Evolutionary conservation across 2,329 filamentous ascomycete species (phyloP), one percentile per base, ranked within the genome.

Genomic region (Aspergillus sp.): DNA sequence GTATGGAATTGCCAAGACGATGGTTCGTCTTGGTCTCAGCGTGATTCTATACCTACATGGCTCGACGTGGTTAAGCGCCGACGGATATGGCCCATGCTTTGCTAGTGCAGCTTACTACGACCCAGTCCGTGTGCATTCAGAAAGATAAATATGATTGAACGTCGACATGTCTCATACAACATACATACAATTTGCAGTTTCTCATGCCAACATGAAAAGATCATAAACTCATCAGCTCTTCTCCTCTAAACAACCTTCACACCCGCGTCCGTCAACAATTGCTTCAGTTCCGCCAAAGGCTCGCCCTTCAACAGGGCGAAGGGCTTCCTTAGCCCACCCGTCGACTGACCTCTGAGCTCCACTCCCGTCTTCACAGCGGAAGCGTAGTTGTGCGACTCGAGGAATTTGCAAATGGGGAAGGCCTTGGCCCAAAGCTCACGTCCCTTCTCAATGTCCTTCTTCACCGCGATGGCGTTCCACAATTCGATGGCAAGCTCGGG

Each of bases 321-420:
- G 0, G 81, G 81, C 72, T 81, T 83, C 57, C 81, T 71, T 61
- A 82, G 46, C 3, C 80, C 81, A 18, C 81, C 81, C 0, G 81
- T 82, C 47, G 71, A 67, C 66, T 74, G 75, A 0, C 81, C 81
- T 31, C 73, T 74, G 52, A 83, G 58, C 66, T 83, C 80, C 68
- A 83, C 77, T 0, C 77, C 81, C 0, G 81, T 82, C 74, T 83
- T 83, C 9, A 82, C 75, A 6, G 78, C 79, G 6, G 77, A 70
- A 0, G 75, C 71, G 59, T 83, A 83, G 56, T 81, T 81, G 52
- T 81, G 72, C 4, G 76, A 72, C 67, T 83, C 81, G 5, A 83
- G 64, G 47, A 82, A 80, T 66, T 81, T 81, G 71, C 81, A 83
- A 6, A 83, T 69, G 1, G 81, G 81, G 58, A 73, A 83, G 5